Percentiles rank a stretch among this genome's conserved stretches.
Evolutionary conservation across 2,329 filamentous ascomycete species (phyloP).

Genomic region (Fusarium sp.): DNA sequence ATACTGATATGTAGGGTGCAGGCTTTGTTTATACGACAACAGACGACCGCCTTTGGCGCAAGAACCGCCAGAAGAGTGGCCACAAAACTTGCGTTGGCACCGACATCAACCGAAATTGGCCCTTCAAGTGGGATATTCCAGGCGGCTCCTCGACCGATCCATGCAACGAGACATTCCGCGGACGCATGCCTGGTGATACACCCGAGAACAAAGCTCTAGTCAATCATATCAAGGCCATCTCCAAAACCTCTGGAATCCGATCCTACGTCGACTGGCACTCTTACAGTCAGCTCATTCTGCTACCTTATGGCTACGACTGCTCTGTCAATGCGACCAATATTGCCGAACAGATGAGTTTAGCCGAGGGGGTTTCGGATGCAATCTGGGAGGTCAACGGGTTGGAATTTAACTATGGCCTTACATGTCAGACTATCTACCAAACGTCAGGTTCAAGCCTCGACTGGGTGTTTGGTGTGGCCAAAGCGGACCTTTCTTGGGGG

Average conservation of each 20-base stretch:
- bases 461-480: conserved; percentile 59
- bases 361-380: conserved; percentile 62
- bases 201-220: conserved; percentile 66
- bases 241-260: conserved; percentile 62
- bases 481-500: conserved; percentile 58
- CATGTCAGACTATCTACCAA: conserved; percentile 73
- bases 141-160: conserved; percentile 66
- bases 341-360: conserved; percentile 63
- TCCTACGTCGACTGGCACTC: conserved; percentile 76
- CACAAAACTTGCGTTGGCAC: conserved; percentile 62
- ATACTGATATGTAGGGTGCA: conserved; percentile 30
- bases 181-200: conserved; percentile 57
- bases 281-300: conserved; percentile 71
- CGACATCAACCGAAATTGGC: conserved; percentile 74
- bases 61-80: conserved; percentile 64
- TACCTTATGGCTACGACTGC: conserved; percentile 72
- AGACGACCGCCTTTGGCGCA: conserved; percentile 71
- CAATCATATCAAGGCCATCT: conserved; percentile 48
- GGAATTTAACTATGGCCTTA: conserved; percentile 61
- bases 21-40: conserved; percentile 64
- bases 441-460: conserved; percentile 63
- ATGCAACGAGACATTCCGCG: conserved; percentile 64
- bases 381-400: conserved; percentile 60
- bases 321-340: conserved; percentile 60
- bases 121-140: conserved; percentile 63